These are phyloP conservation scores for Tulasnella calospora DNA, from an alignment of 768 basidiomycete genomes.

Conservation along the genomic window DNA sequence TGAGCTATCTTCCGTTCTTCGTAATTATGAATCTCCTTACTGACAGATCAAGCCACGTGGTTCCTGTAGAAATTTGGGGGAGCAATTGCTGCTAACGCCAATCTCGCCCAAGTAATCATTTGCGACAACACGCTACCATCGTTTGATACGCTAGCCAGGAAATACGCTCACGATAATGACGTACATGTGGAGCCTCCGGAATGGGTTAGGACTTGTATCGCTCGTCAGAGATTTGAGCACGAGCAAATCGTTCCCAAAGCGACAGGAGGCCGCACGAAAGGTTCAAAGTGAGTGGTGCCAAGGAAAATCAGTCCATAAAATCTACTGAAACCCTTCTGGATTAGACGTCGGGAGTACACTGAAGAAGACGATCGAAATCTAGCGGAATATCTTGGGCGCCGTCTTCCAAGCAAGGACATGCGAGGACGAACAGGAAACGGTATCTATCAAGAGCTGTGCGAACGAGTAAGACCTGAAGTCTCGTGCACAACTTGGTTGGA, in stretches of 20 bases:
- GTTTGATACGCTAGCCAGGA: not conserved
- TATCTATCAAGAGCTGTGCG: slow-evolving; percentile 18
- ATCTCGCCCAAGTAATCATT: slow-evolving; percentile 1
- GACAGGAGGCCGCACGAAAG: not conserved
- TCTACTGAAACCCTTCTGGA: not conserved
- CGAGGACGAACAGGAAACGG: slow-evolving; percentile 16
- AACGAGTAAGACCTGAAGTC: not conserved
- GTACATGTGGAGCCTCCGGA: slow-evolving; percentile 15
- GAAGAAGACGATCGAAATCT: slow-evolving; percentile 16
- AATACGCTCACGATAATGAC: slow-evolving; percentile 13
- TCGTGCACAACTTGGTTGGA: not conserved
- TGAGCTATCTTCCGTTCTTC: not conserved
- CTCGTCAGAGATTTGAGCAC: slow-evolving; percentile 8
- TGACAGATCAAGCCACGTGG: not conserved
- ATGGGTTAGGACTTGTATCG: slow-evolving; percentile 18
- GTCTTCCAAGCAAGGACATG: slow-evolving; percentile 12
- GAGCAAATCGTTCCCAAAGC: not conserved
- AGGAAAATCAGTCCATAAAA: not conserved
- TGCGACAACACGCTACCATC: slow-evolving; percentile 5
- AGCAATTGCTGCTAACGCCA: not conserved
- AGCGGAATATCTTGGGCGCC: slow-evolving; percentile 10
- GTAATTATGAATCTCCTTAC: not conserved
- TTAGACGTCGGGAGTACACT: slow-evolving; percentile 10
- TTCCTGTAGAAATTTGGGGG: slow-evolving; percentile 13
- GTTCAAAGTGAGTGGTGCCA: slow-evolving; percentile 3